phyloP scores from a whole-genome alignment of 2,329 filamentous ascomycete species.

The Hymenoscyphus infarciens region DNA sequence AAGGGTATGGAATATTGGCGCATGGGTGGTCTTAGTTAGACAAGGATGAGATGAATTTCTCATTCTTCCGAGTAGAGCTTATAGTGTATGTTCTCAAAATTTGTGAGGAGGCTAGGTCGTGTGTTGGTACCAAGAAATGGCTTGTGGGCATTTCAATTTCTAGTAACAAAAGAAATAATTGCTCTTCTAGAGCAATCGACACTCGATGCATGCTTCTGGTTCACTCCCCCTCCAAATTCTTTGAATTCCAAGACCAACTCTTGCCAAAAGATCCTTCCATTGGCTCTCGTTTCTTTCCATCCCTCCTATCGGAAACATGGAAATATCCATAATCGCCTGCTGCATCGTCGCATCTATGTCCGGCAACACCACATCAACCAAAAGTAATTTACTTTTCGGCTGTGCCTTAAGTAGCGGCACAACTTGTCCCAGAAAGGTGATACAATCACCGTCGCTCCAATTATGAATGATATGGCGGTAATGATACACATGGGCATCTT shows the following conservation, averaged over 20 bases:
- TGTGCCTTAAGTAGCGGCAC: conserved; percentile 20
- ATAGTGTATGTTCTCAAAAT: no score
- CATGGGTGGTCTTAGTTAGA: conserved; percentile 24
- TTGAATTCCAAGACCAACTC: conserved; percentile 24
- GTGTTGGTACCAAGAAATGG: no score
- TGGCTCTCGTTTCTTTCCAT: conserved; percentile 27
- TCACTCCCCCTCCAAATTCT: conserved; percentile 29
- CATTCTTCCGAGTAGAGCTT: no score
- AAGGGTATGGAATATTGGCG: conserved; percentile 24
- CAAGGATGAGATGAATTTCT: not conserved
- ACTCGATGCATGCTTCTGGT: conserved; percentile 9
- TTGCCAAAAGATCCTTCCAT: conserved; percentile 23
- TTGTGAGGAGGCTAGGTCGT: no score
- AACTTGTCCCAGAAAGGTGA: conserved; percentile 19
- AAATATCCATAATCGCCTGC: conserved; percentile 24
- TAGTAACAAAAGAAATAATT: no score
- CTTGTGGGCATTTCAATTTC: no score
- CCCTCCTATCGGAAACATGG: conserved; percentile 28
- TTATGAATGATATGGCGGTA: conserved; percentile 27
- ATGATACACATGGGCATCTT: conserved; percentile 22
- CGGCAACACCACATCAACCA: conserved; percentile 28
- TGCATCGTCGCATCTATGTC: conserved; percentile 24
- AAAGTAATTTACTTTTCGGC: conserved; percentile 24
- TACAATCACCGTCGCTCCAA: conserved; percentile 25
- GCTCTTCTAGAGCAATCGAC: not conserved